These are phyloP conservation scores for Porcisia deanei DNA, from an alignment of 208 protist species.

Conservation along the genomic window DNA sequence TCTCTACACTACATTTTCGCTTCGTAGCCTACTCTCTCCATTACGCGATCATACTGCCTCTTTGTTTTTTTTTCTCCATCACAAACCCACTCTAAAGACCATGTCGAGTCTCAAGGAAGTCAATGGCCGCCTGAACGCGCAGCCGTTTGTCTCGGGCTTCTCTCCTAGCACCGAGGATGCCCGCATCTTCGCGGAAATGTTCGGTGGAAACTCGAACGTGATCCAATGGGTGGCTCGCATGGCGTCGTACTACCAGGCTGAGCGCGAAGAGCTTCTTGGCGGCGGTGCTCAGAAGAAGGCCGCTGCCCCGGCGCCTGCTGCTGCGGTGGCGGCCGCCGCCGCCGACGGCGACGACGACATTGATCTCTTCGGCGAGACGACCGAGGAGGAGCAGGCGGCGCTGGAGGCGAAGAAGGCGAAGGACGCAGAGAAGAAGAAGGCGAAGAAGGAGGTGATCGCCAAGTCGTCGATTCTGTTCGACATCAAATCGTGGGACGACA, in stretches of 20 bases:
- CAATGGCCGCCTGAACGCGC: conserved; percentile 78
- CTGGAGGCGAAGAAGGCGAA: conserved; percentile 89
- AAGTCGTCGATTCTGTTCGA: conserved; percentile 93
- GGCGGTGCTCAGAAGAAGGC: conserved; percentile 29
- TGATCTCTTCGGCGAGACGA: conserved; percentile 89
- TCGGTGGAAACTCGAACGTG: conserved; percentile 71
- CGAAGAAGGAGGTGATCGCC: conserved; percentile 80
- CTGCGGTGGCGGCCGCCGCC: conserved; percentile 13
- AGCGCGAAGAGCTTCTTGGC: conserved; percentile 71
- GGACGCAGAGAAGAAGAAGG: conserved; percentile 83
- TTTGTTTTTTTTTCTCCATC: neutral
- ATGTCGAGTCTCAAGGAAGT: conserved; percentile 89
- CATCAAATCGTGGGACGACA: conserved; percentile 95
- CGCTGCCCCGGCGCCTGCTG: conserved; percentile 35
- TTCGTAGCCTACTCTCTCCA: neutral
- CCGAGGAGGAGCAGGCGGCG: conserved; percentile 85
- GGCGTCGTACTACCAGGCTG: conserved; percentile 90
- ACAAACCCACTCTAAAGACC: conserved; percentile 4
- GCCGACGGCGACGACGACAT: conserved; percentile 85
- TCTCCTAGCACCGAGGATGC: conserved; percentile 84
- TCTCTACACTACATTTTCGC: neutral
- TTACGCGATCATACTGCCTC: neutral
- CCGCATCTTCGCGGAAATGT: conserved; percentile 85
- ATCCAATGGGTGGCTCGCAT: conserved; percentile 90
- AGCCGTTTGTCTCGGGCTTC: conserved; percentile 87